Evolutionary conservation across 2,329 filamentous ascomycete species (phyloP).

Genomic region (Pseudogymnoascus sp.): DNA sequence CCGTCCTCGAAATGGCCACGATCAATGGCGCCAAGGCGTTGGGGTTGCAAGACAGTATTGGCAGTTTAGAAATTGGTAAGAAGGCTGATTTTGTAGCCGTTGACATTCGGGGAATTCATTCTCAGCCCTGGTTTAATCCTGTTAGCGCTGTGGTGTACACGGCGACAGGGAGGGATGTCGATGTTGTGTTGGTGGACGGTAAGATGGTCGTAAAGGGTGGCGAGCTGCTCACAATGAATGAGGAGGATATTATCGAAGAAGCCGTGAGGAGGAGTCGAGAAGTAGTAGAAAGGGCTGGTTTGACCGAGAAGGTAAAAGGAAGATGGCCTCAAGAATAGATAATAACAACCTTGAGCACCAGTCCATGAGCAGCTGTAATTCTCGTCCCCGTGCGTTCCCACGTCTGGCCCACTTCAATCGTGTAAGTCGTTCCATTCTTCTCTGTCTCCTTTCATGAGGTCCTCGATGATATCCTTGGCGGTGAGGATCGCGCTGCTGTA

Average conservation of each 20-base stretch:
- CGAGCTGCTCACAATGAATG: slow-evolving; percentile 33
- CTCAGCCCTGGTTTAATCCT: slow-evolving; percentile 16
- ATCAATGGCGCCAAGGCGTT: slow-evolving; percentile 41
- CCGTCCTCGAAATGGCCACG: slow-evolving; percentile 41
- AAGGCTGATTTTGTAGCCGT: slow-evolving; percentile 36
- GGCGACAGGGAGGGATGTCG: slow-evolving; percentile 36
- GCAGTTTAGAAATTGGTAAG: slow-evolving; percentile 35
- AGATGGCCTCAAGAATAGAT: slow-evolving; percentile 29
- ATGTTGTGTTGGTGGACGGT: slow-evolving; percentile 37
- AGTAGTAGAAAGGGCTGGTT: slow-evolving; percentile 32
- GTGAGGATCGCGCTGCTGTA: not conserved
- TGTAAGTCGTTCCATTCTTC: not conserved
- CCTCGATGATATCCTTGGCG: not conserved
- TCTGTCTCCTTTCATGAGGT: too few species aligned
- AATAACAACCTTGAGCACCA: not conserved
- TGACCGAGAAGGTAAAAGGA: slow-evolving; percentile 29
- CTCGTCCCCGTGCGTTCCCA: not conserved
- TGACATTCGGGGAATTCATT: slow-evolving; percentile 23
- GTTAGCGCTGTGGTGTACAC: slow-evolving; percentile 38
- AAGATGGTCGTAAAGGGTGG: slow-evolving; percentile 30
- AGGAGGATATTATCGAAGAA: slow-evolving; percentile 32
- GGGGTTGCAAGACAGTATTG: slow-evolving; percentile 33
- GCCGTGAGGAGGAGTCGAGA: slow-evolving; percentile 30
- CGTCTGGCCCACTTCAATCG: too few species aligned
- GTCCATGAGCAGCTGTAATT: not conserved